Evolutionary conservation across 1,284 basidiomycete genomes (phyloP).

Genomic region (Fomitopsis schrenkii): DNA sequence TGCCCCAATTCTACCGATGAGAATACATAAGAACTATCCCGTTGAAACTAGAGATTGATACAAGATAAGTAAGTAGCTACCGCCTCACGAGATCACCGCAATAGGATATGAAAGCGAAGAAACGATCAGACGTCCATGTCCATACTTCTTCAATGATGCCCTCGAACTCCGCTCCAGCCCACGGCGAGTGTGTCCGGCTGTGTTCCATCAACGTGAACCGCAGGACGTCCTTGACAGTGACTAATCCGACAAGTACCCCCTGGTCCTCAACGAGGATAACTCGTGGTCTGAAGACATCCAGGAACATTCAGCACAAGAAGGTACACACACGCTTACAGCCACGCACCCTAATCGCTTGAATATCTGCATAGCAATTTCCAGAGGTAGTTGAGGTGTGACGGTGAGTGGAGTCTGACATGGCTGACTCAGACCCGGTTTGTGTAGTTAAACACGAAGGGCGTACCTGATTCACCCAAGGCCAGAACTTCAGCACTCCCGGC

Average conservation of each 20-base stretch:
- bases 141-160: slow-evolving; percentile 54
- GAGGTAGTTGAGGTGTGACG: slow-evolving; percentile 87
- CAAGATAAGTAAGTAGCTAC: slow-evolving; percentile 10
- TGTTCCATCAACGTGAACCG: slow-evolving; percentile 59
- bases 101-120: slow-evolving; percentile 36
- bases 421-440: not conserved
- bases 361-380: slow-evolving; percentile 96
- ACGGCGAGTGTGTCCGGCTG: slow-evolving; percentile 36
- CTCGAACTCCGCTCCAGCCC: slow-evolving; percentile 48
- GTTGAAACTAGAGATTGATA: too few species aligned
- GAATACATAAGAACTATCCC: too few species aligned
- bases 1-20: too few species aligned
- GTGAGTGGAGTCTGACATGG: slow-evolving; percentile 78
- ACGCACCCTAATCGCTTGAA: slow-evolving; percentile 95
- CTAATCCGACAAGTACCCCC: slow-evolving; percentile 80
- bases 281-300: slow-evolving; percentile 60
- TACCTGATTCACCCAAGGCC: slow-evolving; percentile 89
- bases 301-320: not conserved
- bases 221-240: slow-evolving; percentile 96
- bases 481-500: slow-evolving; percentile 68
- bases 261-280: slow-evolving; percentile 90
- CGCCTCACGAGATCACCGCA: slow-evolving; percentile 36
- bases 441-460: slow-evolving; percentile 28
- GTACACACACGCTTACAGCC: not conserved
- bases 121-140: slow-evolving; percentile 44